Evolutionary conservation across 176 grass and related monocot species (phyloP).

Genomic region (Canna indica): DNA sequence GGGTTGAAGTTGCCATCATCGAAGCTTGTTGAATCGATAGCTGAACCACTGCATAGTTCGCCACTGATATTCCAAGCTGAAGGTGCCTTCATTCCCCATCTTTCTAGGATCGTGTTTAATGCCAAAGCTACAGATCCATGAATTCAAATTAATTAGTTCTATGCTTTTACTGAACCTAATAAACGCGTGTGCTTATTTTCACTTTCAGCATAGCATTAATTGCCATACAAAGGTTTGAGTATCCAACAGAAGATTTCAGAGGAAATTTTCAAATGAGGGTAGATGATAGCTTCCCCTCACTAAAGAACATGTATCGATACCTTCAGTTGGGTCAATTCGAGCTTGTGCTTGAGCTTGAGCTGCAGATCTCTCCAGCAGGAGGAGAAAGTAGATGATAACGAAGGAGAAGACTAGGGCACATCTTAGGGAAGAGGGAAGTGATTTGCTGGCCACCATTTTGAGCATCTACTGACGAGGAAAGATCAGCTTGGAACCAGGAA

Average conservation of each 20-base stretch:
- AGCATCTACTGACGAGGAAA: neutral
- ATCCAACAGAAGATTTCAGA: no score
- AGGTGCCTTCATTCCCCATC: conserved; percentile 12
- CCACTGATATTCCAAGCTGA: conserved; percentile 31
- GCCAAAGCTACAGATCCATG: conserved; percentile 13
- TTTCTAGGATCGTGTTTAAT: conserved; percentile 23
- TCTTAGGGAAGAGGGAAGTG: neutral
- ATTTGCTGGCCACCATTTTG: neutral
- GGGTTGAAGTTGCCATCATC: conserved; percentile 12
- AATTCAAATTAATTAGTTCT: neutral
- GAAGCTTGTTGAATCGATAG: conserved; percentile 3
- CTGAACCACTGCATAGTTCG: conserved; percentile 27
- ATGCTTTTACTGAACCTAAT: no score
- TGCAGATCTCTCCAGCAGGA: neutral
- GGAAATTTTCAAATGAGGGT: neutral
- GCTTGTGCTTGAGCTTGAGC: no score
- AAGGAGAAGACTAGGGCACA: neutral
- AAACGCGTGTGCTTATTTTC: no score
- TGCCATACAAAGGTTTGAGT: no score
- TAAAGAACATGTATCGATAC: neutral
- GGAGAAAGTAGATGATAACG: neutral
- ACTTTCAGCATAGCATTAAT: no score
- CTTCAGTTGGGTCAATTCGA: neutral
- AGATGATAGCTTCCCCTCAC: neutral
- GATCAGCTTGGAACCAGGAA: neutral